Evolutionary conservation across 331 rosid genomes (phyloP), one percentile per base, ranked within the genome.

Genomic region (Prunus yedoensis): DNA sequence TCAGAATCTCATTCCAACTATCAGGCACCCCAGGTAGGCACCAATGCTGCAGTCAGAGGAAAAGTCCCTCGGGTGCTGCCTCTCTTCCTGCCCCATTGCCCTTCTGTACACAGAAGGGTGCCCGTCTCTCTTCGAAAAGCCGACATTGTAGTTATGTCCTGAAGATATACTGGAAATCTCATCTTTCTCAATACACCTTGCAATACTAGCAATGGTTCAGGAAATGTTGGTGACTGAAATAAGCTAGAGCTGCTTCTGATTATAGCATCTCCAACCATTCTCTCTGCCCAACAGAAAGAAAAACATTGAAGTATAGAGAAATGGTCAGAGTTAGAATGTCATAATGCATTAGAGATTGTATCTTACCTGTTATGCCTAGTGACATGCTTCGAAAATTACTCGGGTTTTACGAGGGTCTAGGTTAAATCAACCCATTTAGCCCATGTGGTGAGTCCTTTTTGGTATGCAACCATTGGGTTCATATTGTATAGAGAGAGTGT

Each of bases 401-500:
- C 74, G 78, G 84, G 88, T 90, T 85, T 74, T 84, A 38, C 70
- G 81, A 45, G 97, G 97, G 68, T 90, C 86, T 35, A 94, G 84
- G 76, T 94, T 54, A 88, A 75, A 84, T 92, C 96, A 72, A 90
- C 88, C 99, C 99, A 94, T 81, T 85, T 94, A 73, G 99, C 97
- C 99, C 97, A 94, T 72, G 97, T 92, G 17, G 88, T 85, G 54
- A 94, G 97, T 85, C 97, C 99, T 77, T 89, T 94, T 77, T 90
- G 92, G 82, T 92, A 94, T 25, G 99, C 99, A 83, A 92, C 82
- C 97, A 94, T 94, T 63, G 96, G 96, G 81, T 94, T 90, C 93
- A 94, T 84, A 74, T 85, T 77, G 69, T 85, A 62, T 79, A 73
- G 76, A 84, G 46, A 25, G 77, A 77, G 23, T 81, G 74, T 58